These are phyloP conservation scores for Alternaria longipes DNA, from an alignment of 2,329 filamentous ascomycete species.

Conservation along the genomic window DNA sequence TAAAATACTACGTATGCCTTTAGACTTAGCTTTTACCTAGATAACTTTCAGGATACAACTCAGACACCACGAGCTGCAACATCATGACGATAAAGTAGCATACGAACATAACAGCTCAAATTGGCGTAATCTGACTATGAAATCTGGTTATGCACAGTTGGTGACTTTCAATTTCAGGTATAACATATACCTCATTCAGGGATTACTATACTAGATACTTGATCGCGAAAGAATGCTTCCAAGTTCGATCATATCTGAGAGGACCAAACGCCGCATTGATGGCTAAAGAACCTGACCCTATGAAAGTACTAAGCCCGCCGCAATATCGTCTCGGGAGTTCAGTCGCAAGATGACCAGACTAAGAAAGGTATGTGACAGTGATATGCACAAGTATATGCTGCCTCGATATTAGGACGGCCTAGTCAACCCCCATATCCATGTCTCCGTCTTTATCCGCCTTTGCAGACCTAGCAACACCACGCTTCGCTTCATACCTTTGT, in stretches of 20 bases:
- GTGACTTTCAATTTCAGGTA: no score
- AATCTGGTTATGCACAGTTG: no score
- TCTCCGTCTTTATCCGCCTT: slow-evolving; percentile 2
- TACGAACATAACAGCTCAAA: no score
- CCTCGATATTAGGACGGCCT: background rate
- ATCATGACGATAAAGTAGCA: no score
- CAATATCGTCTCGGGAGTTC: background rate
- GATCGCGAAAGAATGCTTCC: background rate
- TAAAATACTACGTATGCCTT: background rate
- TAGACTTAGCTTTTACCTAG: background rate
- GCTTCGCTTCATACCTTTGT: background rate
- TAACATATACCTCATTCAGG: background rate
- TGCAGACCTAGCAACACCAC: background rate
- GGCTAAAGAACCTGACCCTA: background rate
- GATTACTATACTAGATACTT: background rate
- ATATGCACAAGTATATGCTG: background rate
- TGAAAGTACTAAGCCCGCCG: no score
- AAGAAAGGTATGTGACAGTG: background rate
- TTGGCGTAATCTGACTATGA: no score
- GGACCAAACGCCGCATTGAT: background rate
- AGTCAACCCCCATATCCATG: slow-evolving; percentile 15
- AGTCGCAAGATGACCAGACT: background rate
- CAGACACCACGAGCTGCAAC: background rate
- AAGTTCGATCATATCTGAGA: background rate
- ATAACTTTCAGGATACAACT: background rate